These are phyloP conservation scores for Geranium brycei DNA, from an alignment of 345 rosid genomes.

Conservation along the genomic window DNA sequence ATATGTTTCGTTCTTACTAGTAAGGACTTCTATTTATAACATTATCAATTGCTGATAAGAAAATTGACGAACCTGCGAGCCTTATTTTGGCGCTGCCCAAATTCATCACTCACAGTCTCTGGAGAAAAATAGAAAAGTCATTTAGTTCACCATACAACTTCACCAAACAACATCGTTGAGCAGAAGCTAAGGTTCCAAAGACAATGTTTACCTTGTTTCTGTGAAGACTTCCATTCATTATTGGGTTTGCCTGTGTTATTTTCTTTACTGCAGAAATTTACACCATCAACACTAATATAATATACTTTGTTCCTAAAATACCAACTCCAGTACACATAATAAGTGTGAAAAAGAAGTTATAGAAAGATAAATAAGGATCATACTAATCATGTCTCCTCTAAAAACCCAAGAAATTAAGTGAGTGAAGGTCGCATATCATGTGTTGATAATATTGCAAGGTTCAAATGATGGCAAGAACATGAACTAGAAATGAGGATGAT, in stretches of 20 bases:
- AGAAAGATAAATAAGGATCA: not conserved
- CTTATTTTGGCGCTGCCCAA: constrained; percentile 40
- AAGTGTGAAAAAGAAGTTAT: not conserved
- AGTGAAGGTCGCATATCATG: not conserved
- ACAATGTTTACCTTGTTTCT: constrained; percentile 33
- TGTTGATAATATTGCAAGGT: not conserved
- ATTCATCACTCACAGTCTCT: constrained; percentile 45
- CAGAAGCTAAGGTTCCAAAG: not conserved
- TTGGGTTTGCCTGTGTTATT: constrained; percentile 25
- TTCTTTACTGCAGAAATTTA: constrained; percentile 41
- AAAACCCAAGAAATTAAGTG: not conserved
- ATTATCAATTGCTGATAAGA: not conserved
- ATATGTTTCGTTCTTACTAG: too few species aligned
- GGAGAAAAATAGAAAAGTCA: not conserved
- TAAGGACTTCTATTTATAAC: too few species aligned
- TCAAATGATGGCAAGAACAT: not conserved
- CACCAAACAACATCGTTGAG: not conserved
- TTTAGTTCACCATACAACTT: not conserved
- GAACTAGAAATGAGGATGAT: not conserved
- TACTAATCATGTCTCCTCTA: too few species aligned
- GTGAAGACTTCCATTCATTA: constrained; percentile 39
- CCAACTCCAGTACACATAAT: not conserved
- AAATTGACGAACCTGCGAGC: constrained; percentile 42
- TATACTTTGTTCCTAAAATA: not conserved
- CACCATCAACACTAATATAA: constrained; percentile 6